phyloP scores from a whole-genome alignment of 768 basidiomycete species.

The Mycena albidolilacea region DNA sequence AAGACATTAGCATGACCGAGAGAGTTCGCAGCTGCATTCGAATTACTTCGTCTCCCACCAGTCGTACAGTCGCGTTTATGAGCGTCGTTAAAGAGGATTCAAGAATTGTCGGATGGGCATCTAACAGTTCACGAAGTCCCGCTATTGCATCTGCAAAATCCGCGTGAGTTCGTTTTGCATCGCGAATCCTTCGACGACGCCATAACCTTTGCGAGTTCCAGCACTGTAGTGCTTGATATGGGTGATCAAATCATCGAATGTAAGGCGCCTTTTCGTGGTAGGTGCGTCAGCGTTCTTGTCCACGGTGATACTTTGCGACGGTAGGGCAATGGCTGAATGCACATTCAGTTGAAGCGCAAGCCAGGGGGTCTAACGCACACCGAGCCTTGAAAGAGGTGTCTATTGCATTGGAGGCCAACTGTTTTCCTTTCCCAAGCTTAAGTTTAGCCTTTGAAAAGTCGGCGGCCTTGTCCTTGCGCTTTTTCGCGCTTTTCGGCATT shows the following conservation, averaged over 20 bases:
- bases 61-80: constrained; percentile 72
- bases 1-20: constrained; percentile 27
- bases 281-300: constrained; percentile 72
- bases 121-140: constrained; percentile 81
- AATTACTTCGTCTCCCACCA: constrained; percentile 86
- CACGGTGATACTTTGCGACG: constrained; percentile 81
- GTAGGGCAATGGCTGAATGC: constrained; percentile 87
- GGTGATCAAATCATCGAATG: constrained; percentile 81
- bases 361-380: constrained; percentile 67
- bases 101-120: constrained; percentile 70
- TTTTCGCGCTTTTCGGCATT: constrained; percentile 92
- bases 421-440: constrained; percentile 97
- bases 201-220: constrained; percentile 77
- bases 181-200: background rate
- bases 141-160: constrained; percentile 73
- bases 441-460: constrained; percentile 98
- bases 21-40: background rate
- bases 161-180: background rate
- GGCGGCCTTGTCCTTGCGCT: constrained; percentile 87
- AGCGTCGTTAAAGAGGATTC: constrained; percentile 67
- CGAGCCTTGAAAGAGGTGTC: constrained; percentile 97
- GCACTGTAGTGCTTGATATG: constrained; percentile 90
- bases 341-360: constrained; percentile 36
- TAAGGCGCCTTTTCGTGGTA: constrained; percentile 82
- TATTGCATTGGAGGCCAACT: constrained; percentile 84